Base-by-base conservation (phyloP, 2,329 filamentous ascomycete species). In the Leptosphaerulina australis region DNA sequence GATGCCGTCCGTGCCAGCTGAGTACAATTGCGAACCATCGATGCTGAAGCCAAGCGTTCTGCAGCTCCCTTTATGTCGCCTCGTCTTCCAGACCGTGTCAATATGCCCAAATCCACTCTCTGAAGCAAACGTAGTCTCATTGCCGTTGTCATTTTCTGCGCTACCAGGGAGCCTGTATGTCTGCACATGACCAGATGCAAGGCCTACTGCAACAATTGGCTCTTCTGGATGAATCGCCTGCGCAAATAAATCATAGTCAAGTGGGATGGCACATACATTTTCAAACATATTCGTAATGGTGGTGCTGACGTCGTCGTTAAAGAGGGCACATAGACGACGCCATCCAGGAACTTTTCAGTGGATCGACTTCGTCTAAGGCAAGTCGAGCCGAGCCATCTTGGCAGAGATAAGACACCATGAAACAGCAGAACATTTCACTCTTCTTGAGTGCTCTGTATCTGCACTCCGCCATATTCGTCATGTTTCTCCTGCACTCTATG, bases 1-100 rank as follows among this genome's bases (percentile, higher is more conserved):
- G 33, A 87, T 73, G 36, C 83, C 84, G 69, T 87, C 84, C 8
- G 83, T 84, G 31, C 84, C 84, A 3, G 82, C 78, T 15, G 78
- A 81, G 60, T 79, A 85, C 76, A 81, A 74, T 79, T 86, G 80
- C 58, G 83, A 77, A 12, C 93, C 94, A 70, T 97, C 92, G 49
- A 84, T 74, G 58, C 85, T 87, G 74, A 92, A 97, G 4, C 82
- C 85, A 46, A 97, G 76, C 53, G 85, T 87, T 44, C 94, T 83
- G 70, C 93, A 97, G 79, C 91, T 97, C 10, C 91, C 93, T 78
- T 96, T 96, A 77, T 99, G 94, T 54, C 94, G 83, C 60, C 86
- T 82, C 4, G 94, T 97, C 63, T 84, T 83, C 94, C 94, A 99
- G 52, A 86, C 77, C 0, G 87, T 90, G 61, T 92, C 88, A 56